Evolutionary conservation across 2,329 filamentous ascomycete species (phyloP).

Genomic region (Colletotrichum camelliae): DNA sequence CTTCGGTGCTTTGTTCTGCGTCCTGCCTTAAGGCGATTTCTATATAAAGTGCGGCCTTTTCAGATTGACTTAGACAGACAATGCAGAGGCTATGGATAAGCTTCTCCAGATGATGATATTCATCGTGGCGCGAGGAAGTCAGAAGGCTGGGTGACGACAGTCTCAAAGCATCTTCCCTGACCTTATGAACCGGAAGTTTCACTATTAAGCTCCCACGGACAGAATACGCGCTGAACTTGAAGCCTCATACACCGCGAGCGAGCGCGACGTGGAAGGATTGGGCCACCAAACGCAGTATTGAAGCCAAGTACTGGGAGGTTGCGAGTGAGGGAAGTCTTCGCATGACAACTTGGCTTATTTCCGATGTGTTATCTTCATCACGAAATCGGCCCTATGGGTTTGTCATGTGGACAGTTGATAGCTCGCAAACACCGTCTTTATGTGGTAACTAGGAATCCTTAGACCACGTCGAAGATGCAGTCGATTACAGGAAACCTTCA

Average conservation of each 20-base stretch:
- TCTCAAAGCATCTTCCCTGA: rapidly evolving
- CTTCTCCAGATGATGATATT: background rate
- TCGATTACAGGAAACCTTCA: too few species aligned
- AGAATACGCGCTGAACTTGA: rapidly evolving
- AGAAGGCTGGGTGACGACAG: background rate
- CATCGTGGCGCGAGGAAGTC: background rate
- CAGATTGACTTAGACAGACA: background rate
- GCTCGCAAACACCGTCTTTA: background rate
- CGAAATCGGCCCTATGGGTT: too few species aligned
- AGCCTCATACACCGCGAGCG: rapidly evolving
- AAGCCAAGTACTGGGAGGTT: too few species aligned
- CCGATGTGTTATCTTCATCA: too few species aligned
- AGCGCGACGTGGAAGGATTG: background rate
- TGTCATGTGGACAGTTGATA: background rate
- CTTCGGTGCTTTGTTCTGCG: rapidly evolving
- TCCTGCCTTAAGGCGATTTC: rapidly evolving
- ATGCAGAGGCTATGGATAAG: background rate
- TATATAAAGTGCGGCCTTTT: background rate
- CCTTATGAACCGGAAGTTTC: rapidly evolving
- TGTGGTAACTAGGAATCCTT: too few species aligned
- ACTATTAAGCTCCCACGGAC: rapidly evolving
- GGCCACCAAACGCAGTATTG: rapidly evolving
- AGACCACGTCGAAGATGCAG: too few species aligned
- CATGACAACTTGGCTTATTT: too few species aligned
- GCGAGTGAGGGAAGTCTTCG: too few species aligned